Evolutionary conservation across 2,329 filamentous ascomycete genomes (phyloP).

Genomic region (Magnaporthales sp.): DNA sequence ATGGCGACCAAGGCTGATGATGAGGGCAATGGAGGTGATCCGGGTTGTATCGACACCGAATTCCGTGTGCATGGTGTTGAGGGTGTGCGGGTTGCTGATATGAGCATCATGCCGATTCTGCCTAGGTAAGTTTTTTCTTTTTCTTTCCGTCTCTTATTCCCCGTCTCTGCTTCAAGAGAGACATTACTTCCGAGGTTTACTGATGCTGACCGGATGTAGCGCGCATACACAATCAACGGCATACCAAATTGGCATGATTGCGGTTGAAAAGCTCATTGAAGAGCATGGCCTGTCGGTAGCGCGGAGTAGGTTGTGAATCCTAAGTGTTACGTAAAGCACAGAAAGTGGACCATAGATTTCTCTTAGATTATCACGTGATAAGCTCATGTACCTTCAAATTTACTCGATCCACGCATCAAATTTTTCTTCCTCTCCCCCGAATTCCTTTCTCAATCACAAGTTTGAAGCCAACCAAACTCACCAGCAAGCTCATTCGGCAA

Average conservation of each 20-base stretch:
- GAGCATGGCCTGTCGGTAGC: neutral
- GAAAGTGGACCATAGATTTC: neutral
- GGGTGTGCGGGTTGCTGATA: neutral
- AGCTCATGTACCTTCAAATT: neutral
- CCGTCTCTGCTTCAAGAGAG: neutral
- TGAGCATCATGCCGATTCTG: neutral
- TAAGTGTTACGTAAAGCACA: neutral
- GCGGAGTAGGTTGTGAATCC: neutral
- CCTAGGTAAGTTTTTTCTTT: conserved; percentile 1
- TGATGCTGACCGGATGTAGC: neutral
- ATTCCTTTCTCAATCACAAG: neutral
- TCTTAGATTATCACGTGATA: neutral
- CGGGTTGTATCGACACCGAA: neutral
- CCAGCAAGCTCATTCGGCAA: neutral
- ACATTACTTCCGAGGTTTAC: neutral
- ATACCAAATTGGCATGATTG: conserved; percentile 5
- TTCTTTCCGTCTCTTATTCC: neutral
- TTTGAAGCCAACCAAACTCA: neutral
- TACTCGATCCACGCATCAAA: neutral
- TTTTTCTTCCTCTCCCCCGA: neutral
- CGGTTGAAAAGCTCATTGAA: conserved; percentile 3
- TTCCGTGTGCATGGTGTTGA: neutral
- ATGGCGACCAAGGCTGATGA: conserved; percentile 31
- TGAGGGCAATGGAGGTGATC: conserved; percentile 10
- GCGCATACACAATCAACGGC: conserved; percentile 2